Conservation (phyloP, 148 eudicot genomes). For the Silene uniflora region DNA sequence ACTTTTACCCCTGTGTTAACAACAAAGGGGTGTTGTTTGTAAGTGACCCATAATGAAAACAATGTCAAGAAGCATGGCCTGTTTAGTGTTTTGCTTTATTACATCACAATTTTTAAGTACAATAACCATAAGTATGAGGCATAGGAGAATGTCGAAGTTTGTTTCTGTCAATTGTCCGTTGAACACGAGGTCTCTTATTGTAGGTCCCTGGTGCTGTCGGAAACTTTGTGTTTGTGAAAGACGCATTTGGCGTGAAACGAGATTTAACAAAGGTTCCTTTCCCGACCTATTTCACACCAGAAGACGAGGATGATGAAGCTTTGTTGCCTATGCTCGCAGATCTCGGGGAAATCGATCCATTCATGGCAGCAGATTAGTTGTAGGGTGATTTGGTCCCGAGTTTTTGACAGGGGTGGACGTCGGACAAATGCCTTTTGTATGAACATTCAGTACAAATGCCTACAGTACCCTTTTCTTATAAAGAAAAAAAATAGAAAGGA, state of each 20-base stretch:
- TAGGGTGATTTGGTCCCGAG: neutral
- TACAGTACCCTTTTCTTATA: too few relatives aligned
- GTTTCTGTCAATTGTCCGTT: neutral
- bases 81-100: too few relatives aligned
- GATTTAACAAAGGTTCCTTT: slow-evolving; percentile 68
- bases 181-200: slow-evolving; percentile 6
- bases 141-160: neutral
- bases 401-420: neutral
- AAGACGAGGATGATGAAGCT: slow-evolving; percentile 49
- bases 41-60: too few relatives aligned
- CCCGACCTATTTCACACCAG: slow-evolving; percentile 77
- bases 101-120: too few relatives aligned
- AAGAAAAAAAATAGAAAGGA: too few relatives aligned
- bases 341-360: slow-evolving; percentile 85
- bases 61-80: too few relatives aligned
- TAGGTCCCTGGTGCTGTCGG: slow-evolving; percentile 90
- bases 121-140: too few relatives aligned
- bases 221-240: slow-evolving; percentile 87
- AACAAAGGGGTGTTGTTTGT: too few relatives aligned
- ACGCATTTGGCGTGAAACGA: slow-evolving; percentile 66
- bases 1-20: too few relatives aligned
- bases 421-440: neutral
- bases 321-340: slow-evolving; percentile 79
- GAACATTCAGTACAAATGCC: too few relatives aligned
- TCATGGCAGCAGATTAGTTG: slow-evolving; percentile 70